Conservation (phyloP, 805 yeast species). For the Pichia kluyveri region DNA sequence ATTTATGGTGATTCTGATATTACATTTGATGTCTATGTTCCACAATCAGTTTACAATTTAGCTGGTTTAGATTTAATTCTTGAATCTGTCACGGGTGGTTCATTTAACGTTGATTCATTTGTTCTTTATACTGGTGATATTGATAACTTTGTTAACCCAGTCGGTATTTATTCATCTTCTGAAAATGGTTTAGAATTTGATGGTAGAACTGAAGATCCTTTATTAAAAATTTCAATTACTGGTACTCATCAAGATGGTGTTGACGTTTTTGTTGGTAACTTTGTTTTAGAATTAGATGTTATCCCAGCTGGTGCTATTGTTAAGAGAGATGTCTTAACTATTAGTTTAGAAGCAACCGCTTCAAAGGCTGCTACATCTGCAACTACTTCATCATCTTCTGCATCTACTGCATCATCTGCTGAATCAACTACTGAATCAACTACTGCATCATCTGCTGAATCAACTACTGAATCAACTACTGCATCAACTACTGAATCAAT, state of each 20-base stretch:
- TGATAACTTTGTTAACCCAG: constrained; percentile 7
- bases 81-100: background rate
- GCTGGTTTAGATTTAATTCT: constrained; percentile 6
- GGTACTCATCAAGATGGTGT: constrained; percentile 1
- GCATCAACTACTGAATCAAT: constrained; percentile 5
- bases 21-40: constrained; percentile 11
- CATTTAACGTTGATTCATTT: background rate
- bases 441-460: constrained; percentile 1
- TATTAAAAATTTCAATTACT: constrained; percentile 7
- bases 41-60: constrained; percentile 5
- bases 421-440: constrained; percentile 1
- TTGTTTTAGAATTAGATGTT: constrained; percentile 7
- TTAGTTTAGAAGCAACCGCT: constrained; percentile 8
- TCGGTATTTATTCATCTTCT: constrained; percentile 2
- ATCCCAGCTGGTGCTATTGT: constrained; percentile 1
- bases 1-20: constrained; percentile 3
- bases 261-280: constrained; percentile 2
- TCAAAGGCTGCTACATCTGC: constrained; percentile 3
- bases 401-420: background rate
- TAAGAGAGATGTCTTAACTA: constrained; percentile 12
- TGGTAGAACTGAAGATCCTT: constrained; percentile 11
- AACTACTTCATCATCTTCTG: constrained; percentile 4
- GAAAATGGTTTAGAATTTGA: constrained; percentile 5
- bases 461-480: constrained; percentile 3
- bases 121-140: constrained; percentile 9